A percentile compares a stretch with the other conserved stretches of the same genome.
Evolutionary conservation across 2,329 filamentous ascomycete genomes (phyloP).

Genomic region (Fusarium xylarioides): DNA sequence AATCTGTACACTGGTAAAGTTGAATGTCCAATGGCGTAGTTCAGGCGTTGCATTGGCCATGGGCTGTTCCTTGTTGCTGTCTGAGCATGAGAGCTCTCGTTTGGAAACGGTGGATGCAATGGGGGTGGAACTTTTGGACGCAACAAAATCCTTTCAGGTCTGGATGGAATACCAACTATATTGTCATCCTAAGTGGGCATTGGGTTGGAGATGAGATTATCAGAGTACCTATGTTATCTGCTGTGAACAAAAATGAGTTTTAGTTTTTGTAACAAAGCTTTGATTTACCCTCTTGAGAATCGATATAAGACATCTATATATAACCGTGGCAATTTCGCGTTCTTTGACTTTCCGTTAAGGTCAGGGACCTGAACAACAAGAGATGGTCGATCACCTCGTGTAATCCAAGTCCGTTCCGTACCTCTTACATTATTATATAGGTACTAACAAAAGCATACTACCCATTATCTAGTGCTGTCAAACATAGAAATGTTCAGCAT

Average conservation of each 20-base stretch:
- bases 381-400: too few relatives aligned
- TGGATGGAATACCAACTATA: background rate
- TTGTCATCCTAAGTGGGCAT: accelerated
- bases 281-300: too few relatives aligned
- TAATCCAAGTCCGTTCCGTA: too few relatives aligned
- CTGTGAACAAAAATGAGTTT: background rate
- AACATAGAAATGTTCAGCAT: too few relatives aligned
- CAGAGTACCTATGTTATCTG: background rate
- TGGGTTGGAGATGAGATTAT: background rate
- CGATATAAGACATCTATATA: too few relatives aligned
- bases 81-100: accelerated
- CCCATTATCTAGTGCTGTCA: too few relatives aligned
- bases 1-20: accelerated
- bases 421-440: too few relatives aligned
- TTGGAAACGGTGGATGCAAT: background rate
- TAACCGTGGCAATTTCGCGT: too few relatives aligned
- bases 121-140: background rate
- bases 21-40: accelerated
- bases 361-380: too few relatives aligned
- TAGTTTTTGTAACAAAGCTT: too few relatives aligned
- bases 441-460: too few relatives aligned
- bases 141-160: accelerated
- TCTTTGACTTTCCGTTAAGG: too few relatives aligned
- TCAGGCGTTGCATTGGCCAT: background rate
- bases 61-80: accelerated